phyloP scores from a whole-genome alignment of 768 basidiomycete species.

The Tylopilus intermedius region DNA sequence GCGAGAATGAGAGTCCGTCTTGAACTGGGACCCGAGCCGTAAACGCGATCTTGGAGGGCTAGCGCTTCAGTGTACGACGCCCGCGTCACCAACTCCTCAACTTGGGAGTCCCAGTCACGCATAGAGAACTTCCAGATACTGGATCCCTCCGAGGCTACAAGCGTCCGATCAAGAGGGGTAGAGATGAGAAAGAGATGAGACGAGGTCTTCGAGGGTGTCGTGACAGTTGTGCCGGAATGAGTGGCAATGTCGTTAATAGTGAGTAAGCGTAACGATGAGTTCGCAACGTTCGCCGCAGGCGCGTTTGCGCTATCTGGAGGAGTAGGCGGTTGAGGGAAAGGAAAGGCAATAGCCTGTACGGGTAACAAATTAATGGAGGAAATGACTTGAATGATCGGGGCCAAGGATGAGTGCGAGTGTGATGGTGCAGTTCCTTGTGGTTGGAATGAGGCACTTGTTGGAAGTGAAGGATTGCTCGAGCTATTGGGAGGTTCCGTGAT shows the following conservation, averaged over 20 bases:
- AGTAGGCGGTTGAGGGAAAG: conserved; percentile 41
- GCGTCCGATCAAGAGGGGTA: conserved; percentile 68
- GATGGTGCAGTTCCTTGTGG: conserved; percentile 22
- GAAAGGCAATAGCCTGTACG: conserved; percentile 61
- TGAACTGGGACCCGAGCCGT: conserved; percentile 7
- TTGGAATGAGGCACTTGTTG: conserved; percentile 7
- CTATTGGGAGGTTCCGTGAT: conserved; percentile 19
- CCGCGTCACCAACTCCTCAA: conserved; percentile 73
- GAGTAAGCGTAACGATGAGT: conserved; percentile 60
- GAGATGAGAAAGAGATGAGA: conserved; percentile 59
- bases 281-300: conserved; percentile 21
- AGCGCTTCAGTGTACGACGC: conserved; percentile 76
- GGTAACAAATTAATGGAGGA: conserved; percentile 62
- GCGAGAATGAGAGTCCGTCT: conserved; percentile 57
- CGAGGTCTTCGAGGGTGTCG: neutral
- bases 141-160: conserved; percentile 65
- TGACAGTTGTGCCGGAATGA: conserved; percentile 35
- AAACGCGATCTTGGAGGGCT: conserved; percentile 56
- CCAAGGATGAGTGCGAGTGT: conserved; percentile 33
- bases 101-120: conserved; percentile 71
- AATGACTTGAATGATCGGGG: conserved; percentile 62
- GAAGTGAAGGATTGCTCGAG: conserved; percentile 15
- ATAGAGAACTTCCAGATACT: conserved; percentile 73
- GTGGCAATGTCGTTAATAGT: conserved; percentile 33
- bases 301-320: conserved; percentile 7